Conservation (phyloP, 306 rosid genomes). For the Citrullus amarus region DNA sequence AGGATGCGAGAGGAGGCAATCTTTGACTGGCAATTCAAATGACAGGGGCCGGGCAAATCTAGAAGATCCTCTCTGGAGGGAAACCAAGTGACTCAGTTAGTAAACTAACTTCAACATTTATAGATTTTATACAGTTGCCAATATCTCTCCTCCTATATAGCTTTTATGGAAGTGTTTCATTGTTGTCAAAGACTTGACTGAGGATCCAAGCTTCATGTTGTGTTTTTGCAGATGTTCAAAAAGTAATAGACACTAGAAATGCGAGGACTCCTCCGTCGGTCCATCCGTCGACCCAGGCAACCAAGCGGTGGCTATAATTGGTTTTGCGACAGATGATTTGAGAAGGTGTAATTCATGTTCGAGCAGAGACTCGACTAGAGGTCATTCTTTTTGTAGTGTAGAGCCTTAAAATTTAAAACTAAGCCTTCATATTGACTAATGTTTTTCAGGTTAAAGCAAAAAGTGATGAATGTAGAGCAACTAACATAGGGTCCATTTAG, state of each 20-base stretch:
- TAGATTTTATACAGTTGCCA: not conserved
- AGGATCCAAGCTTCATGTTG: slow-evolving; percentile 7
- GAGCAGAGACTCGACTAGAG: not conserved
- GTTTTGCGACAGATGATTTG: not conserved
- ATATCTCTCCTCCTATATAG: not conserved
- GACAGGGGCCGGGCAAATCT: slow-evolving; percentile 31
- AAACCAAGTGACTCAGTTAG: slow-evolving; percentile 44
- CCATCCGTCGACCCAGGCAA: slow-evolving; percentile 27
- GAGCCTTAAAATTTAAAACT: not conserved
- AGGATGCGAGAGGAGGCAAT: slow-evolving; percentile 59
- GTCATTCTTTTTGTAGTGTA: not conserved
- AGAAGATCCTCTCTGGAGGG: slow-evolving; percentile 81
- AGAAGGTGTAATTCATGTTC: not conserved
- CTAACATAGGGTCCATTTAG: not conserved
- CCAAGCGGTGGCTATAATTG: slow-evolving; percentile 37
- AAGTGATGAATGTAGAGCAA: not conserved
- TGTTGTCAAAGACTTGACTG: not conserved
- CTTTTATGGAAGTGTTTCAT: not conserved
- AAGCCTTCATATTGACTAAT: slow-evolving; percentile 20
- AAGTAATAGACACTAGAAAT: slow-evolving; percentile 40
- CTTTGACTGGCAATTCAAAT: slow-evolving; percentile 53
- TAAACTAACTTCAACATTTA: not conserved
- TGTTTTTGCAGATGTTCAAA: slow-evolving; percentile 35
- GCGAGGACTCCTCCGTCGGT: slow-evolving; percentile 71
- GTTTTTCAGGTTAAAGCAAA: not conserved